phyloP scores from a whole-genome alignment of 139 green algal species.

The Chlamydomonas incerta region DNA sequence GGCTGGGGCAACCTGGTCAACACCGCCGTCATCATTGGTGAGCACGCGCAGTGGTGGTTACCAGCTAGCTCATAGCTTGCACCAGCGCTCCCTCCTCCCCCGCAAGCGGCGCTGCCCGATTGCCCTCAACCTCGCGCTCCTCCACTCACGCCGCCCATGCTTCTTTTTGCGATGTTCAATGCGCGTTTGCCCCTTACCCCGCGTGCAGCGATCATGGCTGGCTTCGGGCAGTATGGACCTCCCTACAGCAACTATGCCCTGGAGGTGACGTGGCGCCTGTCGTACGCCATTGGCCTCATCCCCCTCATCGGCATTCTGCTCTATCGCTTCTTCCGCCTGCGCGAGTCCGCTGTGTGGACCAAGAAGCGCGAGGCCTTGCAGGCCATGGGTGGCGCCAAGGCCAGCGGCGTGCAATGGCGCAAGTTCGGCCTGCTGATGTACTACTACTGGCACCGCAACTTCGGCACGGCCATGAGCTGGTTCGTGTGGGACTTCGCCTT shows the following conservation, averaged over 20 bases:
- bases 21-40: background rate
- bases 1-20: background rate
- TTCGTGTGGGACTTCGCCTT: slow-evolving; percentile 67
- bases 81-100: no score
- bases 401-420: background rate
- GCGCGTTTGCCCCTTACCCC: no score
- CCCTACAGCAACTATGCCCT: background rate
- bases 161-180: no score
- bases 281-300: slow-evolving; percentile 28
- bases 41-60: no score
- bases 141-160: no score
- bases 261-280: slow-evolving; percentile 28
- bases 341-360: background rate
- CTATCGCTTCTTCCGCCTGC: slow-evolving; percentile 11
- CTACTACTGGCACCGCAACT: slow-evolving; percentile 18
- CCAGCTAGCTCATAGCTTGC: no score
- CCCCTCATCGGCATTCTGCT: slow-evolving; percentile 6
- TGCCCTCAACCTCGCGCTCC: no score
- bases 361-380: background rate
- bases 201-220: slow-evolving; percentile 28
- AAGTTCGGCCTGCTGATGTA: slow-evolving; percentile 10
- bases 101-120: no score
- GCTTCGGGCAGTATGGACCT: background rate
- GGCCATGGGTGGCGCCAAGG: background rate
- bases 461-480: slow-evolving; percentile 37